Evolutionary conservation across 75 land plant species (phyloP), one percentile per base, ranked within the genome.

Genomic region (Pseudotsuga menziesii): DNA sequence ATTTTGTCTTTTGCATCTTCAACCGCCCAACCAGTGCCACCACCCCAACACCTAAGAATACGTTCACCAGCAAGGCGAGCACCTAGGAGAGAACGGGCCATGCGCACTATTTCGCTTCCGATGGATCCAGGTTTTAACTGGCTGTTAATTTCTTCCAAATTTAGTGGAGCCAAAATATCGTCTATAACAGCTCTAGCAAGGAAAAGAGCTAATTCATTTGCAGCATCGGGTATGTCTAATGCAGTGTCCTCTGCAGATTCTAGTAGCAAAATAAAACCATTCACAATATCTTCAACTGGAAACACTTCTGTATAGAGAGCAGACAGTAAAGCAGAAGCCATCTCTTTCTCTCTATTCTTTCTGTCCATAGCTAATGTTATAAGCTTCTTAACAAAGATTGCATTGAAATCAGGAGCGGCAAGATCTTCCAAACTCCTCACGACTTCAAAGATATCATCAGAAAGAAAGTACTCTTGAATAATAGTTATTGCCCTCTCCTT

Each of bases 1-100:
- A 96, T 94, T 84, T 96, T 96, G 80, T 96, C 98, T 76, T 96
- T 96, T 4, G 98, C 97, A 83, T 96, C 98, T 73, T 96, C 98
- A 23, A 95, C 89, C 2, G 93, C 97, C 92, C 90, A 89, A 20
- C 98, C 97, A 55, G 90, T 89, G 35, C 95, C 93, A 70, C 98
- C 97, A 76, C 98, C 98, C 98, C 98, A 95, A 75, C 98, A 95
- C 61, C 98, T 84, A 25, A 96, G 87, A 69, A 96, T 81, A 61
- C 98, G 85, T 85, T 96, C 98, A 7, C 98, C 98, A 32, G 98
- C 97, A 82, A 94, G 97, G 8, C 98, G 92, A 15, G 98, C 97
- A 78, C 87, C 76, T 26, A 91, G 76, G 4, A 96, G 87, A 48
- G 92, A 79, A 26, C 80, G 80, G 41, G 98, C 94, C 85, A 83